These are phyloP conservation scores for Phaffia tasmanica DNA, from an alignment of 768 basidiomycete species.

Conservation along the genomic window DNA sequence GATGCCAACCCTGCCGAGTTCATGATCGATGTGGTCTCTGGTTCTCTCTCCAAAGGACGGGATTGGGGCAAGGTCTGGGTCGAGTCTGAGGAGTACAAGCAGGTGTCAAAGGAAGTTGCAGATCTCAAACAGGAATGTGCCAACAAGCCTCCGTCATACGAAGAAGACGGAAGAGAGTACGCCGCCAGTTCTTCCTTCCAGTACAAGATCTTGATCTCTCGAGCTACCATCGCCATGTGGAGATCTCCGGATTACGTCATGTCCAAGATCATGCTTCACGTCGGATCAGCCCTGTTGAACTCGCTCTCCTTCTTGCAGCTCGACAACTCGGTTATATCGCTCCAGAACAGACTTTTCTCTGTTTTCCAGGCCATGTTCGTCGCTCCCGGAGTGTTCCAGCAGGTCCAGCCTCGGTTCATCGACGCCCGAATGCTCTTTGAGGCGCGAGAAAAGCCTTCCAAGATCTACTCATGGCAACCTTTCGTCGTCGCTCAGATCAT, in stretches of 20 bases:
- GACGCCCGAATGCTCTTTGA: conserved; percentile 37
- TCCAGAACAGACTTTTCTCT: conserved; percentile 25
- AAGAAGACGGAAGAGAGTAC: conserved; percentile 27
- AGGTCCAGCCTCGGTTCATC: conserved; percentile 36
- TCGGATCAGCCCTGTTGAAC: conserved; percentile 25
- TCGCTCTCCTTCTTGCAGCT: conserved; percentile 39
- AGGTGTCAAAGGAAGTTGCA: conserved; percentile 42
- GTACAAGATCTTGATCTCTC: conserved; percentile 15
- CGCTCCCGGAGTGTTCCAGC: conserved; percentile 23
- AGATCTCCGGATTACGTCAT: conserved; percentile 10
- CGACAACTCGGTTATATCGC: conserved; percentile 23
- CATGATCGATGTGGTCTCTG: conserved; percentile 23
- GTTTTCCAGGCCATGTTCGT: conserved; percentile 26
- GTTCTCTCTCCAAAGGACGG: conserved; percentile 43
- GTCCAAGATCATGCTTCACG: conserved; percentile 20
- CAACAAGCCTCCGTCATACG: conserved; percentile 22
- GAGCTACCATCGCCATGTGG: conserved; percentile 13
- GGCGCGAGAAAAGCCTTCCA: conserved; percentile 37
- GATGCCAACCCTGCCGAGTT: conserved; percentile 62
- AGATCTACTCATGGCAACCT: conserved; percentile 37
- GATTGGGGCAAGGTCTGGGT: conserved; percentile 71
- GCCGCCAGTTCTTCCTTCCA: conserved; percentile 27
- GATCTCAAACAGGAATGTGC: conserved; percentile 37
- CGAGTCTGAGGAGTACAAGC: conserved; percentile 51
- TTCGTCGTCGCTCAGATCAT: conserved; percentile 34